Percentiles rank a stretch among this genome's conserved stretches.
Evolutionary conservation across 441 rosid genomes (phyloP).

Genomic region (Omphalea diandra): DNA sequence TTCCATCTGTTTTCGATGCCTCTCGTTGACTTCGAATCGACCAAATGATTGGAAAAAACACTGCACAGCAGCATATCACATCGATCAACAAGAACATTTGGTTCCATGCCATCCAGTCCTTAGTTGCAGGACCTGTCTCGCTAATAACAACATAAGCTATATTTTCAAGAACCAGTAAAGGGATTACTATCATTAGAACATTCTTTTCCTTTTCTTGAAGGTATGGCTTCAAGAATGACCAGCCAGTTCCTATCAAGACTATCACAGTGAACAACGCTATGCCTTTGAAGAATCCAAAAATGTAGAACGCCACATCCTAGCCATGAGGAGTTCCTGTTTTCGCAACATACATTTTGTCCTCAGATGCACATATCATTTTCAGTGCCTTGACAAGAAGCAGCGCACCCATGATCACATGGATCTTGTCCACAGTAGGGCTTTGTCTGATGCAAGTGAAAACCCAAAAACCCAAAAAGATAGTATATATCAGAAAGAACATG

Average conservation of each 20-base stretch:
- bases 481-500: constrained; percentile 33
- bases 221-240: constrained; percentile 63
- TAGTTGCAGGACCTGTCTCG: constrained; percentile 52
- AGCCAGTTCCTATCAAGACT: constrained; percentile 55
- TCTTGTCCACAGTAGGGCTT: constrained; percentile 37
- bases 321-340: constrained; percentile 63
- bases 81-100: constrained; percentile 50
- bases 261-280: constrained; percentile 63
- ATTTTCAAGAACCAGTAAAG: constrained; percentile 60
- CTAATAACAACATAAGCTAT: constrained; percentile 45
- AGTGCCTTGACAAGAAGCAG: constrained; percentile 49
- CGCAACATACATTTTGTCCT: constrained; percentile 41
- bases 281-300: constrained; percentile 58
- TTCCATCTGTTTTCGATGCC: constrained; percentile 52
- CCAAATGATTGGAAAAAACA: constrained; percentile 55
- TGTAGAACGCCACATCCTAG: constrained; percentile 61
- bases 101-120: constrained; percentile 57
- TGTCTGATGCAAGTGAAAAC: constrained; percentile 33
- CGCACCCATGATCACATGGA: constrained; percentile 53
- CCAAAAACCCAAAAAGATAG: constrained; percentile 37
- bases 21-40: constrained; percentile 47
- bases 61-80: constrained; percentile 50
- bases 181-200: constrained; percentile 47
- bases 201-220: constrained; percentile 60
- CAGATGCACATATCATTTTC: constrained; percentile 53